Base-by-base conservation (phyloP, 352 stramenopile genomes). In the Aphanomyces euteiches region DNA sequence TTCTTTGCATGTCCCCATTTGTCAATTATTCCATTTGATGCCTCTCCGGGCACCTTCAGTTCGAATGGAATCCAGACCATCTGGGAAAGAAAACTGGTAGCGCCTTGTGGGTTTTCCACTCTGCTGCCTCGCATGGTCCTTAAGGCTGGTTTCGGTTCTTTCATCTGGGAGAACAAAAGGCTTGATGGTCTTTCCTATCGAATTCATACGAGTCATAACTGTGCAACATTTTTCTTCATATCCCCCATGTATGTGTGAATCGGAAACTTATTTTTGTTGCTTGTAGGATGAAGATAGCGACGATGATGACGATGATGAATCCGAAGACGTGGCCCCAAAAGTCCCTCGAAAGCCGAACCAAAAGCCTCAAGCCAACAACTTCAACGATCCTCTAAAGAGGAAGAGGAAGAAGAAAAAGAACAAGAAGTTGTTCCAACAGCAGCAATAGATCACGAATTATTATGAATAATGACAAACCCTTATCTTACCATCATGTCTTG, bases 181-280 rank as follows among this genome's bases (percentile, higher is more conserved):
- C 79, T 83, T 73, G 84, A 76, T 67, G 66, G 80, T 82, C 80
- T 88, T 77, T 84, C 78, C 84, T 38, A 82, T 93, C 85, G 85
- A 85, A 93, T 88, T 92, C 86, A 94, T 94, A 94, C 86, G 86
- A 94, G 86, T 94, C 86, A 94, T 94, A 94, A 92, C 86, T 90
- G 82, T 90, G 86, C 83, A 89, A 94, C 86, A 94, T 89, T 73
- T 75, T 56, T 69, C 43, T 78, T 39, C 74, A 71, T 83, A 54
- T 77, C 34, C 43, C 76, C 13, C 36, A 61, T 77, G 10, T 72
- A 12, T 75, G 43, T 56, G 56, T 36, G 66, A 57, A 4, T 15
- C 2, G 39, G 39, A 19, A 17, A 41, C 36, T 37, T 12, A 41
- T 17, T 61, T 19, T 37, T 61, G 1, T 36, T 58, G 8, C 7